Base-by-base conservation (phyloP, 1,284 basidiomycete genomes). In the Meripilus lineatus region DNA sequence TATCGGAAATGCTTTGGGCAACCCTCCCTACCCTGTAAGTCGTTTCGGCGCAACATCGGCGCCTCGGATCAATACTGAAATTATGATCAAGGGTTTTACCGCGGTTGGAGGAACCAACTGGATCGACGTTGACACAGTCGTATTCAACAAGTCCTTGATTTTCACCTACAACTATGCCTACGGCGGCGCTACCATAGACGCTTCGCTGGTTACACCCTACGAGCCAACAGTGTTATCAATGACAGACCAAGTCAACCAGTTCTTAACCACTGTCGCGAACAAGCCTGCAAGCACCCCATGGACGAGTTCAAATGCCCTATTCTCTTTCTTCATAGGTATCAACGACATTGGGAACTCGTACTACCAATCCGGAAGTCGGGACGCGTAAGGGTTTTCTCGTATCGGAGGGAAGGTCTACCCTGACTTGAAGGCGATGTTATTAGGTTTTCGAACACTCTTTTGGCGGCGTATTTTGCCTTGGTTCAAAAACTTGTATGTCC, bases 101-200 rank as follows among this genome's bases (percentile, higher is more conserved):
- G 72, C 74, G 0, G 72, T 69, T 4, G 76, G 77, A 5, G 76
- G 77, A n/a, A 62, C 64, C 25, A 79, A 80, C 60, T 81, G 75
- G 74, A 68, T 81, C 45, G 77, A 75, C 47, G 69, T 67, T 44
- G 63, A 68, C 44, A 75, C 77, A 0, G 65, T 66, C 2, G 58
- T 65, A 33, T 70, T 68, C 62, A 81, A 81, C 64, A 70, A 65
- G 26, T 77, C 77, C 5, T 55, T 70, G 6, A 49, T 78, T 38
- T 63, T 77, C 32, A 75, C 75, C 0, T 81, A 78, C 63, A 80
- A 81, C 58, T 79, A 73, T 50, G 77, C 79, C 1, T 78, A 75
- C 50, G 76, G 77, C 28, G 77, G 77, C 15, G 77, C 78, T 14
- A 79, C 76, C 15, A 79, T 80, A 49, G 69, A 79, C 53, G 66